Percentiles rank a stretch among this genome's conserved stretches.
Conservation (phyloP, 2,329 filamentous ascomycete species). For the Fusarium nodosum region DNA sequence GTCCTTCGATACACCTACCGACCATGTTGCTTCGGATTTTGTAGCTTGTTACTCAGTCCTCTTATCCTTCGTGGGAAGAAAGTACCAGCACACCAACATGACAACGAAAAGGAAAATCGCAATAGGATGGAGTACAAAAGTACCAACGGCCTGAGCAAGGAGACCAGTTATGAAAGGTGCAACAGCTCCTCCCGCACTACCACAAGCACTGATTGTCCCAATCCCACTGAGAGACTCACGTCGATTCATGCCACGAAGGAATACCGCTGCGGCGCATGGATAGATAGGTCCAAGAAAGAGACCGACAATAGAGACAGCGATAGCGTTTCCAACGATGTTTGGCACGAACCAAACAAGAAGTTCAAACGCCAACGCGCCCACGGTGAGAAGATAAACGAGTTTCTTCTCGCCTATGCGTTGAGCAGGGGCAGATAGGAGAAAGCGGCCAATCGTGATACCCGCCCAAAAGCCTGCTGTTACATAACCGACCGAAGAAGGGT, state of each 20-base stretch:
- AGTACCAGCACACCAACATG: constrained; percentile 76
- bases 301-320: constrained; percentile 77
- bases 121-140: constrained; percentile 76
- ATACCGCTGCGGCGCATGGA: constrained; percentile 76
- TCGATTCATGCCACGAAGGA: constrained; percentile 71
- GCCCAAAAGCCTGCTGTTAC: constrained; percentile 80
- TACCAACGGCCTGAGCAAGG: constrained; percentile 71
- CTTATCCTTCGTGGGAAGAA: constrained; percentile 70
- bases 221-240: constrained; percentile 73
- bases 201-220: constrained; percentile 77
- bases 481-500: constrained; percentile 80
- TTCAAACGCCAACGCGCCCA: constrained; percentile 75
- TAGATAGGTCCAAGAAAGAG: constrained; percentile 84
- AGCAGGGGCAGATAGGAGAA: constrained; percentile 76
- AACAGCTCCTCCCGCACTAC: constrained; percentile 76
- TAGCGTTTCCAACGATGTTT: constrained; percentile 78
- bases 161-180: constrained; percentile 76
- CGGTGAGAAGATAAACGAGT: constrained; percentile 74
- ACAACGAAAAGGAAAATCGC: constrained; percentile 73
- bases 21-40: neutral
- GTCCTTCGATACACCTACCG: neutral
- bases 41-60: constrained; percentile 60
- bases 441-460: constrained; percentile 82
- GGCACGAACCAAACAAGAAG: constrained; percentile 84
- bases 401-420: constrained; percentile 77